phyloP scores from a whole-genome alignment of 1,139 yeast species.

The Arxiozyma heterogenica region DNA sequence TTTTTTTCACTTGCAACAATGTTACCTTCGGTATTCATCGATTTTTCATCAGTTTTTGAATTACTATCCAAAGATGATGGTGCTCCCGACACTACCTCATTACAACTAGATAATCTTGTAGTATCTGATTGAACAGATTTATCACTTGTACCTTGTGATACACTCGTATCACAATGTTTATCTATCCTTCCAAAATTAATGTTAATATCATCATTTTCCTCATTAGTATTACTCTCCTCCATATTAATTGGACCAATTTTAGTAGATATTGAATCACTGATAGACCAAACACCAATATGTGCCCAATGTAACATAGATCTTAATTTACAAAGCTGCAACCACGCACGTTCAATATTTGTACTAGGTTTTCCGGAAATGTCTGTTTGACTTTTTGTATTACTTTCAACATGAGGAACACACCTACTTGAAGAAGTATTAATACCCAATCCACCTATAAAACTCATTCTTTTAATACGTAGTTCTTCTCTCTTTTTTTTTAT shows the following conservation, averaged over 20 bases:
- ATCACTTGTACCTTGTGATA: background rate
- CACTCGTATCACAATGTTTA: background rate
- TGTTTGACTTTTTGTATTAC: slow-evolving; percentile 2
- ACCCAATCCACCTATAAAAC: slow-evolving; percentile 21
- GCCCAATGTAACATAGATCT: slow-evolving; percentile 71
- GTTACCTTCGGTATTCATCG: background rate
- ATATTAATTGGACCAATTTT: slow-evolving; percentile 28
- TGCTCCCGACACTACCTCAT: background rate
- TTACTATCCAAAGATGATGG: background rate
- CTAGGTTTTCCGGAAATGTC: slow-evolving; percentile 22
- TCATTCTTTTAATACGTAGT: slow-evolving; percentile 18
- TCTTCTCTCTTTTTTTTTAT: slow-evolving; percentile 10
- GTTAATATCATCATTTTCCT: slow-evolving; percentile 3
- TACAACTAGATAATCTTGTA: background rate
- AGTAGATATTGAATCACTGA: slow-evolving; percentile 29
- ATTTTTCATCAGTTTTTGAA: background rate
- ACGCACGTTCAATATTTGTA: slow-evolving; percentile 37
- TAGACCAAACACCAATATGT: slow-evolving; percentile 53
- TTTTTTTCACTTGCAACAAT: background rate
- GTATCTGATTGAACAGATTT: background rate
- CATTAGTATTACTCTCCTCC: slow-evolving; percentile 10
- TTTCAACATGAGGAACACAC: slow-evolving; percentile 15
- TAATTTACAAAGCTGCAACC: slow-evolving; percentile 50
- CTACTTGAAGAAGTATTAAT: slow-evolving; percentile 7
- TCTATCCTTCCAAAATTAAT: background rate